Conservation (phyloP, 2,329 filamentous ascomycete genomes). For the Scytalidium sp. region DNA sequence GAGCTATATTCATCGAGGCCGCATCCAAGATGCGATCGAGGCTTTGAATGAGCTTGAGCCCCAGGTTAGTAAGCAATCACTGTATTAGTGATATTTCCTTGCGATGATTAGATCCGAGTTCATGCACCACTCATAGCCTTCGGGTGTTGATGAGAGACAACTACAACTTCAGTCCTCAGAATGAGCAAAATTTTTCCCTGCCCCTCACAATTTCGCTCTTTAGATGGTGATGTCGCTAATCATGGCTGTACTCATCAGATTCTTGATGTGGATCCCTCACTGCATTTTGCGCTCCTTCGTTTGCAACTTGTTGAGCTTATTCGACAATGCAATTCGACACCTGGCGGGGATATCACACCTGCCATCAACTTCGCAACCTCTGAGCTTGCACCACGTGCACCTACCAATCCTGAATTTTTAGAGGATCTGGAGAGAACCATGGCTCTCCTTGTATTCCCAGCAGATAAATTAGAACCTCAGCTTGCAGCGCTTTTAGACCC, state of each 20-base stretch:
- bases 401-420: slow-evolving; percentile 76
- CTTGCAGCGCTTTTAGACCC: slow-evolving; percentile 77
- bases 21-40: slow-evolving; percentile 82
- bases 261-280: slow-evolving; percentile 73
- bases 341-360: slow-evolving; percentile 66
- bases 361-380: slow-evolving; percentile 85
- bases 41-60: slow-evolving; percentile 86
- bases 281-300: slow-evolving; percentile 87
- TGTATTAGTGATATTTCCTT: slow-evolving; percentile 28
- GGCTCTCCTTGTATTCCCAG: slow-evolving; percentile 83
- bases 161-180: slow-evolving; percentile 78
- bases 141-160: slow-evolving; percentile 86
- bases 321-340: slow-evolving; percentile 63
- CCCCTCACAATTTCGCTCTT: not conserved
- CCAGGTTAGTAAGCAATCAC: slow-evolving; percentile 63
- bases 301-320: slow-evolving; percentile 95
- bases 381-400: slow-evolving; percentile 82
- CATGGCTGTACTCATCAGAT: slow-evolving; percentile 60
- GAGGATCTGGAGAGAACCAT: slow-evolving; percentile 90
- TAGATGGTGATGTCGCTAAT: slow-evolving; percentile 11
- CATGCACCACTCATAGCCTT: slow-evolving; percentile 99
- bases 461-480: slow-evolving; percentile 73
- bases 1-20: slow-evolving; percentile 78
- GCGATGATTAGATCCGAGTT: slow-evolving; percentile 92
- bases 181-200: slow-evolving; percentile 57